Base-by-base conservation (phyloP, 192 early-diverging fungal genomes). In the Backusella australiensis region DNA sequence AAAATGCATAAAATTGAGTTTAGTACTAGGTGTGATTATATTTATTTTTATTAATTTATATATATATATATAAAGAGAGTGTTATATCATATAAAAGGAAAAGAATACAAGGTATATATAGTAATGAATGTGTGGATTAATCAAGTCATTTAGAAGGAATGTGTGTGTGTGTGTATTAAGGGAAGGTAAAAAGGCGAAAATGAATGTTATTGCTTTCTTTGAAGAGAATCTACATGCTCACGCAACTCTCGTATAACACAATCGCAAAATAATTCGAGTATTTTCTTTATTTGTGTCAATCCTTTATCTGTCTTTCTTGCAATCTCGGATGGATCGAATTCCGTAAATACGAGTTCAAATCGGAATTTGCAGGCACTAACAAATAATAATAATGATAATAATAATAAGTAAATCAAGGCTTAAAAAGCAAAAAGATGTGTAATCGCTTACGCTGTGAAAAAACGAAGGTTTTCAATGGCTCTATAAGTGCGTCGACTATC, bases 361-460 rank as follows among this genome's bases (percentile, higher is more conserved):
- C 89, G 74, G 69, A 88, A 87, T 76, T 88, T 90, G 41, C 86
- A 86, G 21, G 89, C 89, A n/a, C 89, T 89, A 68, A 32, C 32
- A 32, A 32, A 32, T 29, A 72, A 11, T 21, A 67, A 35, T 49
- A 26, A 65, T 19, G 46, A 35, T 29, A 53, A 12, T 39, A 46
- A 42, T 15, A 46, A 34, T 32, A 7, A 36, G 1, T 26, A 39
- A 39, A 39, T 39, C 38, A 39, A 39, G 11, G 38, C 9, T 12
- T 32, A 32, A 3, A 32, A 32, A 32, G 32, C 26, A 44, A 23
- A 21, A 29, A 42, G 8, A 71, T 44, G 17, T 44, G 32, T 32
- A 3, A 26, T 14, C 2, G 80, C 85, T 77, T 85, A 90, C 89
- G 87, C 86, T 9, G 86, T 75, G 77, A 90, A 86, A 71, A 90